These are phyloP conservation scores for Solanum gandarillasii DNA, from an alignment of 257 asterid species.

Conservation along the genomic window DNA sequence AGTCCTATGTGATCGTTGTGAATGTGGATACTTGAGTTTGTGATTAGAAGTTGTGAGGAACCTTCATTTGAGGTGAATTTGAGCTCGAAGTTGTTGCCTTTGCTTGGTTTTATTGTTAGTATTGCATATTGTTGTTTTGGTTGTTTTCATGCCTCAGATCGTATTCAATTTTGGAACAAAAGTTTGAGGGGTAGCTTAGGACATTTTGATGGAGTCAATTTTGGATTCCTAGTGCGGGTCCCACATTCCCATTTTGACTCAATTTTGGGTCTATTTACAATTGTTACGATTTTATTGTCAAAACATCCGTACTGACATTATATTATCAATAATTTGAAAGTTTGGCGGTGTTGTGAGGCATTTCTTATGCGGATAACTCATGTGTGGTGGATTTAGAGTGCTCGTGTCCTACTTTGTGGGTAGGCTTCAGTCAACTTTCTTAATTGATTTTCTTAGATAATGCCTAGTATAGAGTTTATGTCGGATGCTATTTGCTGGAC, in stretches of 20 bases:
- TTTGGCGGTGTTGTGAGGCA: neutral
- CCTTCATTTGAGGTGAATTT: neutral
- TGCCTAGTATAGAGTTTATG: neutral
- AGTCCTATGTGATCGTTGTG: neutral
- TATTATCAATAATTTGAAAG: neutral
- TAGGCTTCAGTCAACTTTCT: neutral
- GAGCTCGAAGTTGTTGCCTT: neutral
- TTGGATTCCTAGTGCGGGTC: neutral
- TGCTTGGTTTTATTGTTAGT: no score
- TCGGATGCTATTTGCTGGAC: neutral
- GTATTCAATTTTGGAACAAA: no score
- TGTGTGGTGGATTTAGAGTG: neutral
- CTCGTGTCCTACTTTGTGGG: neutral
- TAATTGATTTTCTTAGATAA: neutral
- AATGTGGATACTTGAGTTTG: neutral
- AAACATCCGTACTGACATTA: neutral
- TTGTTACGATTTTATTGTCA: neutral
- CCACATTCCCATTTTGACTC: neutral
- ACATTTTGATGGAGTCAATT: no score
- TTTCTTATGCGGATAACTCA: neutral
- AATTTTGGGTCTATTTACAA: neutral
- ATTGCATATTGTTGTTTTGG: neutral
- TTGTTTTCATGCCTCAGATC: no score
- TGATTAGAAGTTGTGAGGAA: neutral
- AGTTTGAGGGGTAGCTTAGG: no score